These are phyloP conservation scores for Corniculantispora saksenae DNA, from an alignment of 2,329 filamentous ascomycete species.

Conservation along the genomic window DNA sequence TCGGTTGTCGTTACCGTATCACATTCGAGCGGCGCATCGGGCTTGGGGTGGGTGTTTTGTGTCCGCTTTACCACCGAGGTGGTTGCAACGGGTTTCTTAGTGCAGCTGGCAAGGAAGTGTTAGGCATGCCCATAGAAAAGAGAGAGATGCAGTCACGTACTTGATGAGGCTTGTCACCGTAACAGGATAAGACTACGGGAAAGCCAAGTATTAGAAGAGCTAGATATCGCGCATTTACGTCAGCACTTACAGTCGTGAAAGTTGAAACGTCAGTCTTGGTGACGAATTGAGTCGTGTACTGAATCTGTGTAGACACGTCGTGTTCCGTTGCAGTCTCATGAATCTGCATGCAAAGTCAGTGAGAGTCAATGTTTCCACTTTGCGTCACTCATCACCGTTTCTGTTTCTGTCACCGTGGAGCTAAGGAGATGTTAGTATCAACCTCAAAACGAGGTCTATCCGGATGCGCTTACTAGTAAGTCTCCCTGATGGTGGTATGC, in stretches of 20 bases:
- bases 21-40: background rate
- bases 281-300: conserved; percentile 1
- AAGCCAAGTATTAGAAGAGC: background rate
- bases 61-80: background rate
- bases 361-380: background rate
- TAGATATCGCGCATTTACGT: background rate
- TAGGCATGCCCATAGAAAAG: background rate
- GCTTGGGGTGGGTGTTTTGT: background rate
- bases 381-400: background rate
- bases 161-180: conserved; percentile 18
- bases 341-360: background rate
- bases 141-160: conserved; percentile 3
- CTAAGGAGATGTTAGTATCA: background rate
- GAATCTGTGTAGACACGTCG: conserved; percentile 7
- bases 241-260: background rate
- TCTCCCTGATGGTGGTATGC: conserved; percentile 3
- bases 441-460: background rate
- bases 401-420: conserved; percentile 1
- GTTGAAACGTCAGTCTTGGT: conserved; percentile 10
- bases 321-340: background rate
- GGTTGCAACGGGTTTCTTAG: conserved; percentile 4
- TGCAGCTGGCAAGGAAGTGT: background rate
- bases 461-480: conserved; percentile 1
- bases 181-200: conserved; percentile 21
- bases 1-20: conserved; percentile 21